Conservation (phyloP, 805 yeast species). For the Henningerozyma blattae region DNA sequence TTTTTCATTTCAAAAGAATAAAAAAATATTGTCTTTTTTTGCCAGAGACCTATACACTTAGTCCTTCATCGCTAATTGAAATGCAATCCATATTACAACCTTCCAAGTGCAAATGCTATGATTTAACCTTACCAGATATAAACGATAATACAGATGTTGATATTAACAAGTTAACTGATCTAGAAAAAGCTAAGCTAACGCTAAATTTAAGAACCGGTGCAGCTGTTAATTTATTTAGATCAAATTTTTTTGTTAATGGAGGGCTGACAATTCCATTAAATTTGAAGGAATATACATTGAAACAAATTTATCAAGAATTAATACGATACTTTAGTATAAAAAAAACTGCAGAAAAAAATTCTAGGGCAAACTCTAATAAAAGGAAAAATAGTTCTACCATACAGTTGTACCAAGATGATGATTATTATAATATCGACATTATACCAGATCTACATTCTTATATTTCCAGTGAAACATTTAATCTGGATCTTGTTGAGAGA, state of each 20-base stretch:
- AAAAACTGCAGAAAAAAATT: constrained; percentile 1
- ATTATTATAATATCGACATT: constrained; percentile 37
- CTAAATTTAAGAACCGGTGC: constrained; percentile 60
- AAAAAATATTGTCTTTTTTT: no score
- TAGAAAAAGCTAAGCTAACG: constrained; percentile 36
- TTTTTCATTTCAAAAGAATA: no score
- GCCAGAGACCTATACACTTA: no score
- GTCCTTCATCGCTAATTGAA: no score
- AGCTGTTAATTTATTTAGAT: constrained; percentile 42
- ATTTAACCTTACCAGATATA: constrained; percentile 45
- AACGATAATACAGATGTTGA: constrained; percentile 6
- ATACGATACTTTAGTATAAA: constrained; percentile 18
- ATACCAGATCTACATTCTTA: neutral
- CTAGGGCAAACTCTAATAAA: neutral
- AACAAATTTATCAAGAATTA: constrained; percentile 30
- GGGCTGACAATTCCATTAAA: constrained; percentile 52
- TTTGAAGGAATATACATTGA: constrained; percentile 26
- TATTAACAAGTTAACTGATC: constrained; percentile 18
- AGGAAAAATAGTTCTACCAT: constrained; percentile 11
- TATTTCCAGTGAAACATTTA: constrained; percentile 36
- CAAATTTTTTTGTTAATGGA: constrained; percentile 52
- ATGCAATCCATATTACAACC: constrained; percentile 57
- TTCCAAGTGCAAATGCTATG: constrained; percentile 48
- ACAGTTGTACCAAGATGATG: constrained; percentile 16
- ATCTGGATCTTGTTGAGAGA: constrained; percentile 44